Conservation (phyloP, 1,284 basidiomycete genomes). For the Laetiporus sulphureus region DNA sequence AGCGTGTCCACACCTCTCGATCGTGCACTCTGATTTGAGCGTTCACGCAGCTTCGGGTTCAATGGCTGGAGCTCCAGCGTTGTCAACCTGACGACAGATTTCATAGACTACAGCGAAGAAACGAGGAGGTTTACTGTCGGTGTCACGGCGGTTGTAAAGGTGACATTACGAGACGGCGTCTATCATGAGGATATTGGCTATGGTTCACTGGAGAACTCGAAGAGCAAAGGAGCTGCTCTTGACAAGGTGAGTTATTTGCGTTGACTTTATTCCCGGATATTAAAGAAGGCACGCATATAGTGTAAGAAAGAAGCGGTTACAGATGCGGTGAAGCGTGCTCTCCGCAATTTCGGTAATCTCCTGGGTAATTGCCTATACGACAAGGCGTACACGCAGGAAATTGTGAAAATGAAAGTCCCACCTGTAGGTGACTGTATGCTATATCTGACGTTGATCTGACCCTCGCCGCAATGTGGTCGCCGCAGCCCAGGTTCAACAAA, state of each 20-base stretch:
- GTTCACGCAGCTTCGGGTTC: conserved; percentile 60
- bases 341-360: conserved; percentile 91
- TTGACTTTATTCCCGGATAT: not conserved
- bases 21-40: not conserved
- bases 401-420: conserved; percentile 80
- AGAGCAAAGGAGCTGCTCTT: conserved; percentile 79
- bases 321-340: conserved; percentile 85
- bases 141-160: conserved; percentile 79
- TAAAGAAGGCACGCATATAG: conserved; percentile 34
- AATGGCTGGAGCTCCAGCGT: conserved; percentile 95
- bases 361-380: conserved; percentile 96
- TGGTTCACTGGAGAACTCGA: conserved; percentile 81
- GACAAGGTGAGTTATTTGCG: conserved; percentile 70
- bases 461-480: too few relatives aligned
- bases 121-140: conserved; percentile 67
- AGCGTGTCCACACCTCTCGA: conserved; percentile 1
- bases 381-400: conserved; percentile 79
- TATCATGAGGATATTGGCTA: conserved; percentile 94
- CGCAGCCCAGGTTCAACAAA: conserved; percentile 71
- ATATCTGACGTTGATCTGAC: too few relatives aligned
- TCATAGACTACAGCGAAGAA: conserved; percentile 66
- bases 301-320: conserved; percentile 98
- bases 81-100: conserved; percentile 72
- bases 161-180: conserved; percentile 84
- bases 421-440: conserved; percentile 56